Conservation (phyloP, 2,329 filamentous ascomycete genomes). For the Penicillium sp. region DNA sequence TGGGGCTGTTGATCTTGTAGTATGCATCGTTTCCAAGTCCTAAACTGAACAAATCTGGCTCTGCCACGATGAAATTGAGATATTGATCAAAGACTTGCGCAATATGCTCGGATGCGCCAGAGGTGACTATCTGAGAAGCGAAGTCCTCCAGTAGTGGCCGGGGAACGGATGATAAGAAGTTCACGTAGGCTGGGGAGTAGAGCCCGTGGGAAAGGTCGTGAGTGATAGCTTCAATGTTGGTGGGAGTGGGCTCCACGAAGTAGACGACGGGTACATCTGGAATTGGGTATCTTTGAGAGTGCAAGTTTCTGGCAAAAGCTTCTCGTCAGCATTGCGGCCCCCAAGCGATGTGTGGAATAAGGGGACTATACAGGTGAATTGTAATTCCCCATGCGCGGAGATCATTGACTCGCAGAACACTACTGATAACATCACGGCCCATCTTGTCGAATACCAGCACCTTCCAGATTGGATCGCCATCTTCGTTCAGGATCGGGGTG, state of each 20-base stretch:
- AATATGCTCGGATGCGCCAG: constrained; percentile 84
- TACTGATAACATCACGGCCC: constrained; percentile 94
- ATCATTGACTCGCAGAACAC: constrained; percentile 90
- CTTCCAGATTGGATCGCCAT: constrained; percentile 96
- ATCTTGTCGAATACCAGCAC: constrained; percentile 91
- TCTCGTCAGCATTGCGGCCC: constrained; percentile 17
- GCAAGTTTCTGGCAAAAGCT: constrained; percentile 66
- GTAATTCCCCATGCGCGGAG: constrained; percentile 92
- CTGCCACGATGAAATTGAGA: constrained; percentile 93
- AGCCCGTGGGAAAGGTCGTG: constrained; percentile 81
- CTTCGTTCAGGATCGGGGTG: constrained; percentile 78
- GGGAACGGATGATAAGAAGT: constrained; percentile 93
- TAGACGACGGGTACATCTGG: constrained; percentile 97
- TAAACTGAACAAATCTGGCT: constrained; percentile 92
- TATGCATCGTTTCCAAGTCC: constrained; percentile 93
- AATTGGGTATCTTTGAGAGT: constrained; percentile 80
- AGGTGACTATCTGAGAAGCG: constrained; percentile 79
- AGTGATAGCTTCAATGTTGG: constrained; percentile 81
- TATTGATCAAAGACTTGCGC: constrained; percentile 96
- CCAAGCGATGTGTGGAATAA: constrained; percentile 11
- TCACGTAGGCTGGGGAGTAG: constrained; percentile 93
- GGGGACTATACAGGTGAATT: constrained; percentile 74
- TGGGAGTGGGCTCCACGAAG: constrained; percentile 81
- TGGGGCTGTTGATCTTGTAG: constrained; percentile 92
- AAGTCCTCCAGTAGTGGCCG: constrained; percentile 92